These are phyloP conservation scores for Cladorrhinum sp. DNA, from an alignment of 2,329 filamentous ascomycete species.

Conservation along the genomic window DNA sequence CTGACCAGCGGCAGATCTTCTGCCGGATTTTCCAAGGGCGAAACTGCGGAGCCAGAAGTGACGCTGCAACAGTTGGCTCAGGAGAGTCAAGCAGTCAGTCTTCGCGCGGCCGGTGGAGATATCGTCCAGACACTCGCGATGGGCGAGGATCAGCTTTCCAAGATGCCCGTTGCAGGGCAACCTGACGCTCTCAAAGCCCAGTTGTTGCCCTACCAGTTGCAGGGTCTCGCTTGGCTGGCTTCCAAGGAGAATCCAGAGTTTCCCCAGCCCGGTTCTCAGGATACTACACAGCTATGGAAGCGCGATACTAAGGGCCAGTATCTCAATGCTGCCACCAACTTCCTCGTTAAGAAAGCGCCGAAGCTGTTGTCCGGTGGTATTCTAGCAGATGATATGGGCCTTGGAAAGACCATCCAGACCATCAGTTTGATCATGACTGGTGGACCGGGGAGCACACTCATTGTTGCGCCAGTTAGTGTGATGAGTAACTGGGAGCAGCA, in stretches of 20 bases:
- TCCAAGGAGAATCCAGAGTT: slow-evolving; percentile 69
- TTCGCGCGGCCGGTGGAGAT: slow-evolving; percentile 57
- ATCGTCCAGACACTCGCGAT: slow-evolving; percentile 68
- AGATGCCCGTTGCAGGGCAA: slow-evolving; percentile 69
- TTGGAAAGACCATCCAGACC: slow-evolving; percentile 84
- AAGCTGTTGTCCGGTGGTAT: slow-evolving; percentile 75
- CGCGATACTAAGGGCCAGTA: slow-evolving; percentile 46
- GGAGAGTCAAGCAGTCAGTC: slow-evolving; percentile 64
- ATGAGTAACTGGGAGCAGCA: slow-evolving; percentile 91
- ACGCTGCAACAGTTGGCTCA: slow-evolving; percentile 63
- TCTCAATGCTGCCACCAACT: slow-evolving; percentile 70
- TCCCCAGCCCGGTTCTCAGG: slow-evolving; percentile 55
- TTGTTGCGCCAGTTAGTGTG: slow-evolving; percentile 77
- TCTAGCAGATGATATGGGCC: slow-evolving; percentile 87
- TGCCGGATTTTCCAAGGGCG: slow-evolving; percentile 32
- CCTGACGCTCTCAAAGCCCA: slow-evolving; percentile 62
- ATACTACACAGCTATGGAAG: slow-evolving; percentile 77
- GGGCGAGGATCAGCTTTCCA: slow-evolving; percentile 65
- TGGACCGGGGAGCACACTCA: slow-evolving; percentile 63
- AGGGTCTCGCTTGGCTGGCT: slow-evolving; percentile 79
- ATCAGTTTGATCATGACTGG: slow-evolving; percentile 71
- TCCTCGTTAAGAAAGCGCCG: slow-evolving; percentile 56
- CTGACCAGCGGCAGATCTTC: slow-evolving; percentile 40
- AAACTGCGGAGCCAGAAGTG: slow-evolving; percentile 37
- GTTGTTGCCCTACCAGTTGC: slow-evolving; percentile 75